phyloP scores from a whole-genome alignment of 768 basidiomycete genomes.

The Tricholoma terreum region DNA sequence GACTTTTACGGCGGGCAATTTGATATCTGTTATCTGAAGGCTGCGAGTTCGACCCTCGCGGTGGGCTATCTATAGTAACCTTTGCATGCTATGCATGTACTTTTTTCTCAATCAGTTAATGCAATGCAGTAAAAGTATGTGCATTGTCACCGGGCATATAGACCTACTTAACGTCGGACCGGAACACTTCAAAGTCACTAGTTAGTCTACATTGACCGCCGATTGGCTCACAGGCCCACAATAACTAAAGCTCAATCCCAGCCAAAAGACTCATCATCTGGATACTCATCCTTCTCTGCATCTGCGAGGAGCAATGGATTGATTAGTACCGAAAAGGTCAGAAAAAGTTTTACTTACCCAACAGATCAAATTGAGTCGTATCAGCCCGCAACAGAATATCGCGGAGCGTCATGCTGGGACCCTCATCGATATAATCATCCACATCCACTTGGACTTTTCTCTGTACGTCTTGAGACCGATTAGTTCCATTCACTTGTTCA shows the following conservation, averaged over 20 bases:
- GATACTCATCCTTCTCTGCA: slow-evolving; percentile 11
- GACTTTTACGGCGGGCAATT: slow-evolving; percentile 44
- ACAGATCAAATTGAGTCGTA: slow-evolving; percentile 35
- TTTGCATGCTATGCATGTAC: too few species aligned
- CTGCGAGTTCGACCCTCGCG: slow-evolving; percentile 86
- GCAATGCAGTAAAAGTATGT: too few species aligned
- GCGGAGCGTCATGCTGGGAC: slow-evolving; percentile 45
- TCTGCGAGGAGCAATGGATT: slow-evolving; percentile 4
- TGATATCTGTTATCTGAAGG: slow-evolving; percentile 55
- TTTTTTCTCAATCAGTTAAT: too few species aligned
- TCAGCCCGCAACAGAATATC: slow-evolving; percentile 44
- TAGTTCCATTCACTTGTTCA: background rate
- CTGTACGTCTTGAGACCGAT: background rate
- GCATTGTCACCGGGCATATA: too few species aligned
- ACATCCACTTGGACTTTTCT: background rate
- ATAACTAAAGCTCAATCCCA: slow-evolving; percentile 19
- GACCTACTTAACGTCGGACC: too few species aligned
- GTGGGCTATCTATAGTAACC: too few species aligned
- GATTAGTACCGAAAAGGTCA: background rate
- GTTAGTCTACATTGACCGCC: too few species aligned
- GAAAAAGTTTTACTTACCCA: slow-evolving; percentile 24
- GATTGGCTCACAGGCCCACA: too few species aligned
- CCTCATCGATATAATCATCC: slow-evolving; percentile 31
- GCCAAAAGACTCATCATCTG: slow-evolving; percentile 17
- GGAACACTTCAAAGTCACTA: too few species aligned